phyloP scores from a whole-genome alignment of 495 filamentous ascomycete species.

The Aspergillus affinis region DNA sequence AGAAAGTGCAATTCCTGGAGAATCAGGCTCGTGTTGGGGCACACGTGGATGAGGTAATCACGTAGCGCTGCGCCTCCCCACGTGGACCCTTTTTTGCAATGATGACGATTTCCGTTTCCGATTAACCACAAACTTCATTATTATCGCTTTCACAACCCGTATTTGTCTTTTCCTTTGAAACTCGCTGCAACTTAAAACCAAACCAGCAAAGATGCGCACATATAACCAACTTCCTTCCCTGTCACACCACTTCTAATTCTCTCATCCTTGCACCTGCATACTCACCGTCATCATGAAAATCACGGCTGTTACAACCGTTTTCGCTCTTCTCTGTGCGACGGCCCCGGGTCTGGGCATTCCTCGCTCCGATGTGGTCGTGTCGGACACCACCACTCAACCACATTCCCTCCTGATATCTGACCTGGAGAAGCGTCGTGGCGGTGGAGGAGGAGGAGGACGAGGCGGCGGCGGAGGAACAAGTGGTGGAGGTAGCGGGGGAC shows the following conservation, averaged over 20 bases:
- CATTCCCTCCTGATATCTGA: conserved; percentile 19
- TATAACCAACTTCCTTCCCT: too few species aligned
- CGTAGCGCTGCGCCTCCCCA: neutral
- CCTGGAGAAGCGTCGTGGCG: conserved; percentile 50
- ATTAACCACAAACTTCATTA: too few species aligned
- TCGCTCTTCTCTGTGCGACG: conserved; percentile 33
- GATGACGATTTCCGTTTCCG: too few species aligned
- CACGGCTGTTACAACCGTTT: conserved; percentile 21
- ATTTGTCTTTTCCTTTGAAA: too few species aligned
- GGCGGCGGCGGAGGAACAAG: conserved; percentile 29
- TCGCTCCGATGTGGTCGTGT: conserved; percentile 22
- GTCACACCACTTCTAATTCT: neutral
- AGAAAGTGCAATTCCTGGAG: too few species aligned
- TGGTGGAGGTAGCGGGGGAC: conserved; percentile 26
- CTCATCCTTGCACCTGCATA: neutral
- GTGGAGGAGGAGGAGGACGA: conserved; percentile 40
- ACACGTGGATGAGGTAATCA: neutral
- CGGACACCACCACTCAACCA: conserved; percentile 18
- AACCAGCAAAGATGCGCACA: too few species aligned
- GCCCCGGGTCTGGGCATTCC: conserved; percentile 32
- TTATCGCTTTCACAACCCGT: too few species aligned
- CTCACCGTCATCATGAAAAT: conserved; percentile 31
- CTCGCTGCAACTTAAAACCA: too few species aligned
- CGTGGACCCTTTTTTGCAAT: neutral
- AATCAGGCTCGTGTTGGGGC: too few species aligned